Evolutionary conservation across 164 flowering plant species (phyloP).

Genomic region (Vitis vinifera): ASM3070453v1 NC_081813.1:22218501-22219000

Average conservation of each 20-base stretch:
- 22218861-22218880: no score
- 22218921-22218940: no score
- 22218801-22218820: not conserved
- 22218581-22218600: constrained; percentile 93
- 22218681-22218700: not conserved
- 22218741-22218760: not conserved
- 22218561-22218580: constrained; percentile 96
- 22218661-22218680: constrained; percentile 8
- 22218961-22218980: no score
- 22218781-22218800: not conserved
- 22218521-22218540: constrained; percentile 90
- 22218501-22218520: not conserved
- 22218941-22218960: no score
- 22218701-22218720: not conserved
- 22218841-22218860: not conserved
- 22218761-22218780: not conserved
- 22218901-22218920: no score
- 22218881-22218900: no score
- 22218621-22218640: constrained; percentile 76
- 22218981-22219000: no score
- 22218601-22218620: constrained; percentile 99
- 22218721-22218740: not conserved
- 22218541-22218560: constrained; percentile 86
- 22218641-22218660: constrained; percentile 56
- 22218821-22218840: not conserved